These are phyloP conservation scores for Planoprotostelium fungivorum DNA, from an alignment of 78 protist genomes.

Conservation along the genomic window DNA sequence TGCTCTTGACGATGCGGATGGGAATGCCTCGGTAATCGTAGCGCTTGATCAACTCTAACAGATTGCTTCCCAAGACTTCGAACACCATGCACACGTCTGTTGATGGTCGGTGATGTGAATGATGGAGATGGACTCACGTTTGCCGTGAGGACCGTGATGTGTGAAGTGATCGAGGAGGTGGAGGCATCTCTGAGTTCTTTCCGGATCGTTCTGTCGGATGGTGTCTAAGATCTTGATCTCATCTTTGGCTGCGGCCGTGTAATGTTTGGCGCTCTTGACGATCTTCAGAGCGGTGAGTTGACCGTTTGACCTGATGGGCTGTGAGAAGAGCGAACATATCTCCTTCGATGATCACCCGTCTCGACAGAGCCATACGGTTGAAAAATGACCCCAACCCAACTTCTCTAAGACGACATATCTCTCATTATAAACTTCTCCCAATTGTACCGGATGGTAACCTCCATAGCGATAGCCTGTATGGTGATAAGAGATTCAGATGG, in stretches of 20 bases:
- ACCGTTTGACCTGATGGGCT: neutral
- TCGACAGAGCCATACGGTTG: constrained; percentile 95
- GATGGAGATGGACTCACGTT: constrained; percentile 16
- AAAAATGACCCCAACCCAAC: constrained; percentile 99
- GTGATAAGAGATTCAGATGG: neutral
- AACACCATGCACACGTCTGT: constrained; percentile 88
- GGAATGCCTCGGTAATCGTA: constrained; percentile 89
- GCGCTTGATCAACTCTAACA: constrained; percentile 75
- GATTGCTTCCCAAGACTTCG: constrained; percentile 84
- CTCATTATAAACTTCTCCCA: constrained; percentile 75
- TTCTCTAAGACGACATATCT: constrained; percentile 80
- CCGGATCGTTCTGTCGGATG: constrained; percentile 13
- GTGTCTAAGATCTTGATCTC: constrained; percentile 71
- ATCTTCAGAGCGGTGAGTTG: constrained; percentile 80
- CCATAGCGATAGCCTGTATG: constrained; percentile 39
- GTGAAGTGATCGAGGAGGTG: constrained; percentile 67
- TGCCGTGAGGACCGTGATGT: constrained; percentile 81
- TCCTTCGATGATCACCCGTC: constrained; percentile 34
- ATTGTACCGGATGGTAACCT: constrained; percentile 90
- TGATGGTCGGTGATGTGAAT: too few relatives aligned
- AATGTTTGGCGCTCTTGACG: constrained; percentile 75
- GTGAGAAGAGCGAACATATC: neutral
- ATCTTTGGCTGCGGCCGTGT: constrained; percentile 88
- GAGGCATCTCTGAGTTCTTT: constrained; percentile 11
- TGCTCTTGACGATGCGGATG: constrained; percentile 53